Evolutionary conservation across 2,329 filamentous ascomycete species (phyloP), one percentile per base, ranked within the genome.

Genomic region (Escovopsis weberi): DNA sequence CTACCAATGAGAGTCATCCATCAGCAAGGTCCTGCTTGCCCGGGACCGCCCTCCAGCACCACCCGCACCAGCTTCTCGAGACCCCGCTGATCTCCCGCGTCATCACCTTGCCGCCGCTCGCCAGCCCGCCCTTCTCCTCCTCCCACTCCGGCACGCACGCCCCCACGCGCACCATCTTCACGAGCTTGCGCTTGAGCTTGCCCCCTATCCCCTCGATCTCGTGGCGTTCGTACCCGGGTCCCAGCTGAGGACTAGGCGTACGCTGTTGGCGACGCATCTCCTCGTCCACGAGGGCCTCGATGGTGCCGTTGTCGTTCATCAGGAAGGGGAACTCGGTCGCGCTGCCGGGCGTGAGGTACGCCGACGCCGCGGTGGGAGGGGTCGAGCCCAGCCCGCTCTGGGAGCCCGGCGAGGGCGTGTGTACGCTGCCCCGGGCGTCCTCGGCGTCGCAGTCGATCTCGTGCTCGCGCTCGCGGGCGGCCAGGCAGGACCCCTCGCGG

Each of bases 191-290:
- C 68, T 94, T 94, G 42, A 95, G 77, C 12, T 82, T 74, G 1
- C 88, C 88, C 10, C 88, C 88, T 37, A 95, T 84, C 2, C 88
- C 88, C 55, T 94, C 85, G 46, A 95, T 84, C 61, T 95, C 88
- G 55, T 94, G 87, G 36, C 84, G 72, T 44, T 79, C 72, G 55
- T 94, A 95, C 3, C 87, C 87, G 0, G 84, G 70, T 45, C 81
- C 66, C 50, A 72, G 70, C 59, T 74, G 62, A 43, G 67, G 61
- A 15, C 65, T 68, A 12, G 69, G 66, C 26, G 68, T 72, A 30
- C 68, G 61, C 33, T 61, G 51, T 32, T 9, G 28, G 28, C 28
- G 28, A 23, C 59, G 49, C 7, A 56, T 53, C 12, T 59, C 50
- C 34, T 60, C 55, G 10, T 57, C 58, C 10, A 60, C 50, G 6